Percentiles rank a stretch among this genome's conserved stretches.
Evolutionary conservation across 768 basidiomycete species (phyloP).

Genomic region (Mycena rosella): DNA sequence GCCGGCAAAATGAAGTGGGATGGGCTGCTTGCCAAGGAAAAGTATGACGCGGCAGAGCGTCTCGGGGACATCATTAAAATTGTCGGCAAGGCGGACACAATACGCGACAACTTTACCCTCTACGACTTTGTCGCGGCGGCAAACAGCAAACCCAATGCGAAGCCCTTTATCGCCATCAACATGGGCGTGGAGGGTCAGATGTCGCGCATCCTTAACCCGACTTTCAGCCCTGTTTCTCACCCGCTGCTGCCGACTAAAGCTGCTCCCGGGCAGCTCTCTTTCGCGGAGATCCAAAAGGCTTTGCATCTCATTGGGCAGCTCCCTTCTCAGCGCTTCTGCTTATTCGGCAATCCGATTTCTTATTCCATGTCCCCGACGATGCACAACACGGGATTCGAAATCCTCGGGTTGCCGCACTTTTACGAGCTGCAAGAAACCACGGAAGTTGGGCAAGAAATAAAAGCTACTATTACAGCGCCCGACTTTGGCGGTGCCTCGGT

Average conservation of each 20-base stretch:
- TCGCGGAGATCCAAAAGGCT: constrained; percentile 86
- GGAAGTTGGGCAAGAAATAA: constrained; percentile 74
- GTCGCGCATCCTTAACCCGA: constrained; percentile 87
- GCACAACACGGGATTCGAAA: constrained; percentile 89
- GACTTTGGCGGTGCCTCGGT: constrained; percentile 97
- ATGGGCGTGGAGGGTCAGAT: constrained; percentile 93
- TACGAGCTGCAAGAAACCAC: constrained; percentile 86
- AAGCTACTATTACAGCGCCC: constrained; percentile 68
- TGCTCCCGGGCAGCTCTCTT: constrained; percentile 94
- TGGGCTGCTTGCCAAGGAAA: constrained; percentile 71
- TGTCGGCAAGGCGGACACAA: constrained; percentile 81
- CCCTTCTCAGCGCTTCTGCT: constrained; percentile 80
- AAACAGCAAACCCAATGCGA: constrained; percentile 60
- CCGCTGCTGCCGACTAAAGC: constrained; percentile 86
- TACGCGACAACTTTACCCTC: constrained; percentile 86
- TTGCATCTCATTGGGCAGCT: constrained; percentile 85
- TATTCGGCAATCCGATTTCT: constrained; percentile 91
- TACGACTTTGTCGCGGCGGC: constrained; percentile 74
- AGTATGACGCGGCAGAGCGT: constrained; percentile 72
- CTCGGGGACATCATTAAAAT: constrained; percentile 94
- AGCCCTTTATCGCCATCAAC: constrained; percentile 95
- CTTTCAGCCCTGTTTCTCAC: constrained; percentile 93
- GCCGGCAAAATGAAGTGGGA: constrained; percentile 88
- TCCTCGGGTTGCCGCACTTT: constrained; percentile 85
- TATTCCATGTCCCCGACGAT: constrained; percentile 94